A percentile compares a stretch with the other conserved stretches of the same genome.
These are phyloP conservation scores for Marasmius fiardii DNA, from an alignment of 1,284 basidiomycete species.

Conservation along the genomic window DNA sequence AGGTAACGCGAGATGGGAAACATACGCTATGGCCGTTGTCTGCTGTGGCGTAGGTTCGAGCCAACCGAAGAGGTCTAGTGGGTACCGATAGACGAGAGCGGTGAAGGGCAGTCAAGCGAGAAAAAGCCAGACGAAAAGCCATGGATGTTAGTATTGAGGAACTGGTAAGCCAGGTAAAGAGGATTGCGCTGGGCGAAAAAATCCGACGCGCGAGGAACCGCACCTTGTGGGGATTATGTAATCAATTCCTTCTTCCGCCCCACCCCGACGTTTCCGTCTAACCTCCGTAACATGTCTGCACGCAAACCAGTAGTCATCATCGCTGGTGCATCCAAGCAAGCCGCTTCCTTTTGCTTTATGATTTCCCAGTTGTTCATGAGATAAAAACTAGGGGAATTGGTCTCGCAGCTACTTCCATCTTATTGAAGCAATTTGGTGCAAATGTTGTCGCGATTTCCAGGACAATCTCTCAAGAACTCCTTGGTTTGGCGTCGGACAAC, in stretches of 20 bases:
- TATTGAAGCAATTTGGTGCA: slow-evolving; percentile 59
- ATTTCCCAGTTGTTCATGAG: background rate
- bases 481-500: slow-evolving; percentile 44
- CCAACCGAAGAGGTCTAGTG: slow-evolving; percentile 35
- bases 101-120: slow-evolving; percentile 53
- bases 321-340: slow-evolving; percentile 72
- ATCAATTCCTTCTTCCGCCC: background rate
- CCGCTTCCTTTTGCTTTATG: slow-evolving; percentile 24
- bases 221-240: slow-evolving; percentile 20
- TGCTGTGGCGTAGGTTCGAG: slow-evolving; percentile 63
- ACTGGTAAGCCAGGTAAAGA: slow-evolving; percentile 20
- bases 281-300: background rate
- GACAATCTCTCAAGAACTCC: slow-evolving; percentile 59
- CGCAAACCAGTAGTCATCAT: slow-evolving; percentile 56
- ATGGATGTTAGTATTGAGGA: slow-evolving; percentile 40
- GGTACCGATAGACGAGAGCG: slow-evolving; percentile 39
- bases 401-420: slow-evolving; percentile 62
- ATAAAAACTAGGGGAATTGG: slow-evolving; percentile 71
- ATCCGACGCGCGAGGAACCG: slow-evolving; percentile 17
- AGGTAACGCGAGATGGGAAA: slow-evolving; percentile 20
- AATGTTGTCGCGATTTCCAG: slow-evolving; percentile 79
- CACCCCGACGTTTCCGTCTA: background rate
- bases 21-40: slow-evolving; percentile 55
- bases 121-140: slow-evolving; percentile 62
- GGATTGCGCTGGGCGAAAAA: slow-evolving; percentile 19